Evolutionary conservation across 805 yeast species (phyloP), one percentile per base, ranked within the genome.

Genomic region (Candida endomychidarum): DNA sequence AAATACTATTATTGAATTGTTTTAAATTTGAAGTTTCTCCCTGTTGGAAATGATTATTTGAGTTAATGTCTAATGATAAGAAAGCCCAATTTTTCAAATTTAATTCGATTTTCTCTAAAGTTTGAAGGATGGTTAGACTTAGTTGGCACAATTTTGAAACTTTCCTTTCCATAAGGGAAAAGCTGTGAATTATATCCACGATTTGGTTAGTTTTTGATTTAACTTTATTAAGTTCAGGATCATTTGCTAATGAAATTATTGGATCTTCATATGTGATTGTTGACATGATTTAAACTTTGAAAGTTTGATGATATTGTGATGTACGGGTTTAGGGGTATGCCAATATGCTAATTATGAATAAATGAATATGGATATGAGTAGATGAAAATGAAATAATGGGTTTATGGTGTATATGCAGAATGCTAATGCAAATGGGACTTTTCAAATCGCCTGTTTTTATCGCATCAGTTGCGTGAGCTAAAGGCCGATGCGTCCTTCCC

Each of bases 81-180:
- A 77, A 77, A 38, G 77, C 80, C 83, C 82, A 77, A 44, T 73
- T 72, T 43, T 72, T 67, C 34, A 74, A 59, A 24, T 61, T 65
- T 25, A 71, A 54, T 46, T 72, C 75, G 15, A 74, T 62, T 44
- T 69, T 68, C 55, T 77, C 82, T 29, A 77, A 57, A 31, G 75
- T 71, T 47, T 77, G 67, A 22, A 77, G 56, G 4, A 75, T 68
- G 40, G 69, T 68, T 41, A 76, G 63, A 7, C 73, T 61, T 22
- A 69, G 60, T 40, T 66, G 72, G 50, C 83, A 77, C 51, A 74
- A 63, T 40, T 71, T 65, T 36, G 72, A 69, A 11, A 77, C 60
- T 43, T 66, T 66, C 15, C 66, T 43, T 47, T 74, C 80, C 1
- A 66, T 51, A 22, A 66, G 41, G 6, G 72, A 63, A 36, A 76